A percentile compares a stretch with the other conserved stretches of the same genome.
Evolutionary conservation across 306 rosid genomes (phyloP).

Genomic region (Vicia sativa): DNA sequence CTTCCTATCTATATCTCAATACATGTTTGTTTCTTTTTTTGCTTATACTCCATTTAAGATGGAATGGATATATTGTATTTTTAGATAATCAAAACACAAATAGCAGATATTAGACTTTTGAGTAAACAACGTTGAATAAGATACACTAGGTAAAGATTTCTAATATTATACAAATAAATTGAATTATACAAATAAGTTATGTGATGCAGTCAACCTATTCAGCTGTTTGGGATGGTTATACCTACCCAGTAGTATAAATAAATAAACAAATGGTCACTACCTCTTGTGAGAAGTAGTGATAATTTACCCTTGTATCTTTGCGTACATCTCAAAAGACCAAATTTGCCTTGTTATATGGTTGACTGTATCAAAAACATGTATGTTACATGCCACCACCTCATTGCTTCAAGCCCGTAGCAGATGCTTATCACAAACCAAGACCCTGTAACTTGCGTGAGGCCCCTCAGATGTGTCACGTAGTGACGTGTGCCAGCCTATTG

Average conservation of each 20-base stretch:
- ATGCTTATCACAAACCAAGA: conserved; percentile 80
- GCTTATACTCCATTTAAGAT: too few relatives aligned
- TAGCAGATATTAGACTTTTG: neutral
- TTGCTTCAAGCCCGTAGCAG: conserved; percentile 61
- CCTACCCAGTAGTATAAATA: conserved; percentile 30
- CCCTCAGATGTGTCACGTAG: conserved; percentile 88
- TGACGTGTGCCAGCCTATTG: conserved; percentile 78
- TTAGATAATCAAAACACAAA: conserved; percentile 14
- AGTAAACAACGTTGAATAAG: conserved; percentile 20
- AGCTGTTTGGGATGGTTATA: conserved; percentile 29
- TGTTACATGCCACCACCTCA: conserved; percentile 5
- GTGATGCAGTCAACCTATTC: conserved; percentile 18
- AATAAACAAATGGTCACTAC: conserved; percentile 23
- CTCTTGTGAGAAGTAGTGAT: conserved; percentile 27
- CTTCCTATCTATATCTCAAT: too few relatives aligned
- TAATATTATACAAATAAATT: conserved; percentile 40
- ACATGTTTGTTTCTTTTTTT: too few relatives aligned
- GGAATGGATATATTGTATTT: neutral
- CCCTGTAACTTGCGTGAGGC: conserved; percentile 81
- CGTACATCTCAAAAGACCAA: conserved; percentile 28
- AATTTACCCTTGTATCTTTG: conserved; percentile 35
- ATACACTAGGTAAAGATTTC: neutral
- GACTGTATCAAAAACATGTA: conserved; percentile 4
- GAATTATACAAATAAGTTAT: conserved; percentile 43
- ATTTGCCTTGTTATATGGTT: conserved; percentile 18